Conservation (phyloP, 805 yeast genomes). For the Wickerhamomyces chaumierensis region DNA sequence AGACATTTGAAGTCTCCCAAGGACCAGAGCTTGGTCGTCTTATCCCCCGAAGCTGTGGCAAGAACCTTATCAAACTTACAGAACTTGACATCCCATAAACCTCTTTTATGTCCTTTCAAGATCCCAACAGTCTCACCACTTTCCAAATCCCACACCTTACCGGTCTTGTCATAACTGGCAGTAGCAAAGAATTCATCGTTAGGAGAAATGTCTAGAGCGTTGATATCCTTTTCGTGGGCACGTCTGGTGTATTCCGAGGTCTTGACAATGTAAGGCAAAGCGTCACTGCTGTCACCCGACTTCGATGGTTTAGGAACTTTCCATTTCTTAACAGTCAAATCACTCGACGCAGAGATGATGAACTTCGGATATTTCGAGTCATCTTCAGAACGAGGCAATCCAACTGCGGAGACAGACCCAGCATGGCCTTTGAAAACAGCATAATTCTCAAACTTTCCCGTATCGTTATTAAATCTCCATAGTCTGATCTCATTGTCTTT, state of each 20-base stretch:
- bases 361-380: slow-evolving; percentile 38
- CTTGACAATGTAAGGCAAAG: slow-evolving; percentile 28
- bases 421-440: slow-evolving; percentile 79
- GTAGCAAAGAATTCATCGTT: slow-evolving; percentile 83
- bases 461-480: slow-evolving; percentile 55
- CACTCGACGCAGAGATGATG: slow-evolving; percentile 85
- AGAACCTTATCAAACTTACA: slow-evolving; percentile 68
- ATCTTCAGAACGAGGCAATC: slow-evolving; percentile 35
- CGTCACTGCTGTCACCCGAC: slow-evolving; percentile 29
- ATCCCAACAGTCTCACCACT: slow-evolving; percentile 84
- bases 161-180: slow-evolving; percentile 88
- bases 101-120: slow-evolving; percentile 84
- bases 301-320: slow-evolving; percentile 51
- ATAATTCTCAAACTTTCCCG: slow-evolving; percentile 29
- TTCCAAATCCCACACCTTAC: slow-evolving; percentile 78
- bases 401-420: slow-evolving; percentile 75
- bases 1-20: slow-evolving; percentile 63
- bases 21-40: slow-evolving; percentile 83
- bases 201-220: slow-evolving; percentile 81
- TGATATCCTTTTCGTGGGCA: slow-evolving; percentile 96
- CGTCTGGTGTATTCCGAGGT: slow-evolving; percentile 80
- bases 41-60: slow-evolving; percentile 87
- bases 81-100: slow-evolving; percentile 86
- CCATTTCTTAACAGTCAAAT: slow-evolving; percentile 81
- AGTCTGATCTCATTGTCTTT: slow-evolving; percentile 79